phyloP scores from a whole-genome alignment of 2,329 filamentous ascomycete genomes.

The Penicillium sp. region DNA sequence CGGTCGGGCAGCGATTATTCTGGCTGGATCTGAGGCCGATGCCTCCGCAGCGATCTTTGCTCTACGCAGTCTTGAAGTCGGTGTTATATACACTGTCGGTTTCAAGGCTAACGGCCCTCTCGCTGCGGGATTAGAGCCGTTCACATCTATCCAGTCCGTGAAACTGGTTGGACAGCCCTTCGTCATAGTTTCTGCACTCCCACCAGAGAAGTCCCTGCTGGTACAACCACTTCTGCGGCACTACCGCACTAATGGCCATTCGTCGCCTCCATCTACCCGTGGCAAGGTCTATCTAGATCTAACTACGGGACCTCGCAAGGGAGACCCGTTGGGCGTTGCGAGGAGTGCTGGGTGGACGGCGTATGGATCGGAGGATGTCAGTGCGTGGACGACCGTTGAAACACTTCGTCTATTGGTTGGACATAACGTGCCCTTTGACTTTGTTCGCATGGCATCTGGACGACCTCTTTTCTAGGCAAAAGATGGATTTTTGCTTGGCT shows the following conservation, averaged over 20 bases:
- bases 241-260: constrained; percentile 49
- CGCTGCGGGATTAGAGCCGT: constrained; percentile 59
- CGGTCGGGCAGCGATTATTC: constrained; percentile 66
- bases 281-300: constrained; percentile 75
- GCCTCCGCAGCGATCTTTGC: constrained; percentile 75
- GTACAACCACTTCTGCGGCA: constrained; percentile 72
- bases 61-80: constrained; percentile 66
- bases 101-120: constrained; percentile 59
- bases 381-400: constrained; percentile 78
- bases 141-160: constrained; percentile 68
- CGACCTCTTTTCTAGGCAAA: constrained; percentile 50
- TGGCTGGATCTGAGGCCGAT: constrained; percentile 67
- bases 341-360: constrained; percentile 70
- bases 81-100: constrained; percentile 76
- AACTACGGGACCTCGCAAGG: constrained; percentile 61
- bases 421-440: constrained; percentile 82
- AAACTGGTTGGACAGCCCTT: constrained; percentile 74
- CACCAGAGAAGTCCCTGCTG: constrained; percentile 69
- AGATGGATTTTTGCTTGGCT: too few relatives aligned
- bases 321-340: constrained; percentile 64
- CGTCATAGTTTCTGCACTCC: constrained; percentile 71
- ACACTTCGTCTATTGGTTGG: constrained; percentile 71
- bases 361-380: constrained; percentile 72
- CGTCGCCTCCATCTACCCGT: constrained; percentile 33
- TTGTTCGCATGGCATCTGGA: constrained; percentile 67